These are phyloP conservation scores for Ophiostoma sp. DNA, from an alignment of 2,329 filamentous ascomycete species.

Conservation along the genomic window DNA sequence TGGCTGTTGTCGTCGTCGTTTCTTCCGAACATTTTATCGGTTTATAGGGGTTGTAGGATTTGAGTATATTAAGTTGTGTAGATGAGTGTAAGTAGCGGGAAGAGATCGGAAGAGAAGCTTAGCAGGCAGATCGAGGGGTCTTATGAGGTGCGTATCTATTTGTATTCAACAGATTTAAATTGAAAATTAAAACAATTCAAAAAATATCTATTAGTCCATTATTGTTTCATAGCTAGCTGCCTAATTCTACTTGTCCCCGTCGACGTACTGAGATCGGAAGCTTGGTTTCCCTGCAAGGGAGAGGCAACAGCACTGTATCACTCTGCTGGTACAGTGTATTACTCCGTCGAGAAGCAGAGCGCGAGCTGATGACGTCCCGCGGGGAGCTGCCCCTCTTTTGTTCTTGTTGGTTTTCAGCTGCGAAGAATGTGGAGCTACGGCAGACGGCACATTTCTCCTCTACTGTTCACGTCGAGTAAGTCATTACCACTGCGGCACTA, in stretches of 20 bases:
- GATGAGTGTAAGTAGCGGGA: not conserved
- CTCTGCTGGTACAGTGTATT: not conserved
- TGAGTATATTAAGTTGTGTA: not conserved
- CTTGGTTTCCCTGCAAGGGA: not conserved
- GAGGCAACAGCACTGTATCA: not conserved
- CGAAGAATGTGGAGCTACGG: not conserved
- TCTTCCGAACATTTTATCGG: not conserved
- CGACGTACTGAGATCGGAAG: not conserved
- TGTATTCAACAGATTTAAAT: not conserved
- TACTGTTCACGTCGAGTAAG: not conserved
- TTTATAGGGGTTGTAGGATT: not conserved
- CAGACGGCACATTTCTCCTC: not conserved
- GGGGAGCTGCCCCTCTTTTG: conserved; percentile 13
- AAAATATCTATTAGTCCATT: not conserved
- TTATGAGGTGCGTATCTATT: not conserved
- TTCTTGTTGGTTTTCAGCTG: conserved; percentile 4
- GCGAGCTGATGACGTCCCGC: conserved; percentile 9
- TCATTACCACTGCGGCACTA: not conserved
- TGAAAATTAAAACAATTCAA: not conserved
- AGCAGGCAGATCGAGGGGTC: not conserved
- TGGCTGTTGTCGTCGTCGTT: conserved; percentile 14
- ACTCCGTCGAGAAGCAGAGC: not conserved
- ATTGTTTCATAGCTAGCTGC: not conserved
- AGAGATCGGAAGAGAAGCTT: not conserved
- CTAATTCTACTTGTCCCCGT: not conserved